A percentile compares a stretch with the other conserved stretches of the same genome.
Evolutionary conservation across 768 basidiomycete species (phyloP).

Genomic region (Pisolithus microcarpus): DNA sequence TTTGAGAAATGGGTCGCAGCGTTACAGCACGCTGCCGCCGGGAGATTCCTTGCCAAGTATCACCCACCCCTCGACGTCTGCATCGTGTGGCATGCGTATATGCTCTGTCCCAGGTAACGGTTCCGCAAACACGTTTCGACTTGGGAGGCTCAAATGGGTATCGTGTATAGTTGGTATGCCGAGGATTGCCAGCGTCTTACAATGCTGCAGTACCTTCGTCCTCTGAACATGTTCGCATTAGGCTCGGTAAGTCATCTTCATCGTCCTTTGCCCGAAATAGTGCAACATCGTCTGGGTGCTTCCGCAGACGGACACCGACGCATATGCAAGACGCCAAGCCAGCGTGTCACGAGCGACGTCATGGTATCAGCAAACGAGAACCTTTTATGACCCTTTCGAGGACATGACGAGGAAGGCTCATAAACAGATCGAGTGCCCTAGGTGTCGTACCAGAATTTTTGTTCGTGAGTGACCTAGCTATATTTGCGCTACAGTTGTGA

Average conservation of each 20-base stretch:
- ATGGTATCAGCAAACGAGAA: constrained; percentile 21
- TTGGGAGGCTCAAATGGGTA: not conserved
- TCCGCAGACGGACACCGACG: constrained; percentile 21
- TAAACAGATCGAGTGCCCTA: constrained; percentile 29
- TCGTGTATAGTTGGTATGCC: constrained; percentile 21
- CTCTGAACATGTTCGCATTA: constrained; percentile 23
- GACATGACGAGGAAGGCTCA: constrained; percentile 18
- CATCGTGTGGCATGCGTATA: constrained; percentile 39
- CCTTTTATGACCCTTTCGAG: constrained; percentile 31
- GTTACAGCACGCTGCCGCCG: constrained; percentile 18
- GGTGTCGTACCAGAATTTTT: constrained; percentile 23
- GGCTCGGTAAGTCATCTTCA: constrained; percentile 18
- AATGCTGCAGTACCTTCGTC: constrained; percentile 17
- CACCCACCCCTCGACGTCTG: constrained; percentile 34
- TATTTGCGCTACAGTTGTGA: not conserved
- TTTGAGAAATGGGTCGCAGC: constrained; percentile 30
- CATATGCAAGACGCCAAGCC: constrained; percentile 10
- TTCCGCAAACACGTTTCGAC: not conserved
- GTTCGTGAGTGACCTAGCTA: constrained; percentile 24
- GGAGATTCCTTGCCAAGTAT: constrained; percentile 19
- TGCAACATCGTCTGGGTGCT: not conserved
- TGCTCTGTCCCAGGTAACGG: constrained; percentile 31
- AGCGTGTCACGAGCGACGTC: constrained; percentile 9
- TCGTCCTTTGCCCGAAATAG: not conserved
- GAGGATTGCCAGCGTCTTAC: constrained; percentile 28